phyloP scores from a whole-genome alignment of 164 flowering plant species.

The Chimonanthus praecox region DNA sequence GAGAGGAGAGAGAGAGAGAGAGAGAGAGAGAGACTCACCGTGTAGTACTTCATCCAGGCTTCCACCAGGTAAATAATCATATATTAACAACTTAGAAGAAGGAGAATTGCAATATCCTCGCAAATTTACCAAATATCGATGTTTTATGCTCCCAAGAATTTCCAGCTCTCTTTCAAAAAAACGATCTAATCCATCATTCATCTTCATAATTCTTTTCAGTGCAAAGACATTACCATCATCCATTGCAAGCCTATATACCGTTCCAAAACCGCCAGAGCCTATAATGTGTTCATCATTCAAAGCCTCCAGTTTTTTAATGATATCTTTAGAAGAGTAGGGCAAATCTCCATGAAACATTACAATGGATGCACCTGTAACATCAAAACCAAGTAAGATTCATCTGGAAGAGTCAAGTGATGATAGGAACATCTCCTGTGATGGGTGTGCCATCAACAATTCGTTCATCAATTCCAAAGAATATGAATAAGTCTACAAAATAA shows the following conservation, averaged over 20 bases:
- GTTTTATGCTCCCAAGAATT: conserved; percentile 95
- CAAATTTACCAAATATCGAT: conserved; percentile 80
- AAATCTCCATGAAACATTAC: conserved; percentile 98
- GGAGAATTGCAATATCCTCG: conserved; percentile 99
- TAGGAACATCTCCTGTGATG: background rate
- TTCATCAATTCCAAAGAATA: background rate
- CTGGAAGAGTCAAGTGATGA: background rate
- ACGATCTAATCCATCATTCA: conserved; percentile 86
- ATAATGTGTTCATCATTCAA: conserved; percentile 85
- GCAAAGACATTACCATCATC: conserved; percentile 97
- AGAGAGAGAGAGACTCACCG: conserved; percentile 38
- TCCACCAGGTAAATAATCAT: conserved; percentile 91
- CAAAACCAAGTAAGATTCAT: conserved; percentile 8
- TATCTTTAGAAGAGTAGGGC: conserved; percentile 94
- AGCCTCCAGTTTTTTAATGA: conserved; percentile 76
- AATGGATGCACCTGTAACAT: conserved; percentile 83
- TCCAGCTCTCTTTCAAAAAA: conserved; percentile 97
- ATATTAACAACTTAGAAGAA: conserved; percentile 77
- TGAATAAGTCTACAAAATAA: background rate
- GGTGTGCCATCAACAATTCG: background rate
- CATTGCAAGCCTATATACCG: conserved; percentile 92
- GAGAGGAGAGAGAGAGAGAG: background rate
- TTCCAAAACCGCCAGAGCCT: conserved; percentile 93
- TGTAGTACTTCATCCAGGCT: conserved; percentile 95
- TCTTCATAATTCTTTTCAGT: conserved; percentile 77